Base-by-base conservation (phyloP, 208 protist genomes). In the Crithidia thermophila region DNA sequence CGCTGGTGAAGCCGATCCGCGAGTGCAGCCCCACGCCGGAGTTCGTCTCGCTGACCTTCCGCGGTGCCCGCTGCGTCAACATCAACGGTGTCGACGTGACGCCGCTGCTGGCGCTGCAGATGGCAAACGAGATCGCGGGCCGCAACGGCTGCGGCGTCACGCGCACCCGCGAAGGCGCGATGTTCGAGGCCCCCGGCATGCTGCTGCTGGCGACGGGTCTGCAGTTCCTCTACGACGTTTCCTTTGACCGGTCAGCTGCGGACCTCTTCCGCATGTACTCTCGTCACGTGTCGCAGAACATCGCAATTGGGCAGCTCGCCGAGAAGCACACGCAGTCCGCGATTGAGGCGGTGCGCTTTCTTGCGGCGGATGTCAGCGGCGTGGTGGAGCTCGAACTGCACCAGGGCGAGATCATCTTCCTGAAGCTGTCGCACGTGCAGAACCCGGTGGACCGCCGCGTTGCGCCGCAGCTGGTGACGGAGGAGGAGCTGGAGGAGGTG, bases 151-250 rank as follows among this genome's bases (percentile, higher is more conserved):
- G 96, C 27, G 93, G 93, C 30, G 52, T 95, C 59, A 70, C 81
- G 28, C 82, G 87, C 71, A 93, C 93, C 11, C 79, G 81, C 28
- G 87, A 94, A 18, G 89, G 87, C 55, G 83, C 78, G 23, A 94
- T 97, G 87, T 97, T 88, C 79, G 94, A 97, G 73, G 80, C 94
- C 2, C 94, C 94, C 0, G 94, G 94, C 46, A 97, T 97, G 94
- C 45, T 57, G 20, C 80, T 97, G 10, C 91, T 97, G 55, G 62
- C 85, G 11, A 68, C 66, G 7, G 81, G 85, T 42, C 79, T 96
- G 46, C 70, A 75, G 31, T 95, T 82, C 65, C 67, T 97, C 10
- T 96, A 95, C 77, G 91, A 97, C 42, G 88, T 93, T 16, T 89
- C 72, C 65, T 92, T 97, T 51, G 94, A 97, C 70, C 79, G 87